A percentile compares a stretch with the other conserved stretches of the same genome.
phyloP scores from a whole-genome alignment of 106 monocot genomes.

The Phalaenopsis equestris region DNA sequence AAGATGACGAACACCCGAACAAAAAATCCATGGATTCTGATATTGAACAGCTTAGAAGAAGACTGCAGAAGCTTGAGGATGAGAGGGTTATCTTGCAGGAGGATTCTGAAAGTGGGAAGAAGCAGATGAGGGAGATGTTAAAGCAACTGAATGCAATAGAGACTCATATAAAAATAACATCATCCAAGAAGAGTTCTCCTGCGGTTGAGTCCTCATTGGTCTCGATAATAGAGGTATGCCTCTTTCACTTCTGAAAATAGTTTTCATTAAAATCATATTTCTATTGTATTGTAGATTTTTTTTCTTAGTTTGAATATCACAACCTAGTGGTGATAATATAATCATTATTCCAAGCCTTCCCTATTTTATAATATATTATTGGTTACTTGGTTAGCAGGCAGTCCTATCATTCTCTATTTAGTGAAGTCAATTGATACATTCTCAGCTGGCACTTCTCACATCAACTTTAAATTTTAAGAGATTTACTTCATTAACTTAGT shows the following conservation, averaged over 20 bases:
- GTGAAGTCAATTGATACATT: background rate
- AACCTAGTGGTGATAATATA: too few species aligned
- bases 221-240: conserved; percentile 55
- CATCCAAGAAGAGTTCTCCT: conserved; percentile 8
- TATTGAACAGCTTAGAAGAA: conserved; percentile 30
- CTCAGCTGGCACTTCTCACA: background rate
- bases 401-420: conserved; percentile 2
- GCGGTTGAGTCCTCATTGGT: conserved; percentile 19
- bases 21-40: conserved; percentile 9
- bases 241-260: background rate
- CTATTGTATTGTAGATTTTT: too few species aligned
- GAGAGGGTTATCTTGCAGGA: conserved; percentile 20
- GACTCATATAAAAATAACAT: conserved; percentile 15
- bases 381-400: background rate
- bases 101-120: conserved; percentile 23
- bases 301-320: too few species aligned
- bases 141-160: conserved; percentile 43
- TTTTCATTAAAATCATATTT: background rate
- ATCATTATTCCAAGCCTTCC: too few species aligned
- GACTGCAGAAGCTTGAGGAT: conserved; percentile 32
- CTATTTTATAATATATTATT: background rate
- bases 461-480: background rate
- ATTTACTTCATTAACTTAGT: background rate
- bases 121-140: conserved; percentile 37
- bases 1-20: conserved; percentile 10